Evolutionary conservation across 306 rosid species (phyloP).

Genomic region (Cicer judaicum): DNA sequence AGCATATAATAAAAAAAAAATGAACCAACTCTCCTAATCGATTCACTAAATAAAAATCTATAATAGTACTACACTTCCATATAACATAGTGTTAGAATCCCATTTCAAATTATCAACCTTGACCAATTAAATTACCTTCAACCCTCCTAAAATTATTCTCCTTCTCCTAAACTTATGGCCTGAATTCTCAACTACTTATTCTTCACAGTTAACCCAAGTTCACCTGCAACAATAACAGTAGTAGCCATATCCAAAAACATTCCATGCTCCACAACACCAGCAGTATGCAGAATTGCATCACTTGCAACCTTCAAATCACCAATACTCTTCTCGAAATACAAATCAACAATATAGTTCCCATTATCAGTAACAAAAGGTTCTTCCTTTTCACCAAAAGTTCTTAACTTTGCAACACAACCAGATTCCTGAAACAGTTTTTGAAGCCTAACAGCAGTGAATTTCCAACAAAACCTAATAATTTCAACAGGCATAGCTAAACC

Average conservation of each 20-base stretch:
- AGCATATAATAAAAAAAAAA: slow-evolving; percentile 38
- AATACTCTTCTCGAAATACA: slow-evolving; percentile 67
- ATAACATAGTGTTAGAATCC: slow-evolving; percentile 44
- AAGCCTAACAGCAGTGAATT: slow-evolving; percentile 62
- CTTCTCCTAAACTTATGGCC: not conserved
- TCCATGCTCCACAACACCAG: slow-evolving; percentile 93
- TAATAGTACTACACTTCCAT: slow-evolving; percentile 40
- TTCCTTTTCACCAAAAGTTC: slow-evolving; percentile 52
- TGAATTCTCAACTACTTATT: slow-evolving; percentile 47
- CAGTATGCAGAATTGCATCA: slow-evolving; percentile 68
- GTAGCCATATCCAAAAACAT: slow-evolving; percentile 91
- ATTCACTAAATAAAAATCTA: slow-evolving; percentile 23
- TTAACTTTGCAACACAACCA: slow-evolving; percentile 72
- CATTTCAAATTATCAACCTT: slow-evolving; percentile 27
- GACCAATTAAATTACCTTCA: slow-evolving; percentile 41
- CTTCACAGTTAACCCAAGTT: slow-evolving; percentile 74
- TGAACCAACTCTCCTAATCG: slow-evolving; percentile 17
- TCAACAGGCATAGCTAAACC: slow-evolving; percentile 92
- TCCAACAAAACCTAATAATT: slow-evolving; percentile 80
- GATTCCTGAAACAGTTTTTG: slow-evolving; percentile 56
- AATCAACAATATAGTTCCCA: slow-evolving; percentile 73
- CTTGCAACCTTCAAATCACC: slow-evolving; percentile 85
- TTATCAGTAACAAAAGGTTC: slow-evolving; percentile 79
- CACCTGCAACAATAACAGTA: slow-evolving; percentile 85
- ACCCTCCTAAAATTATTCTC: not conserved